A percentile compares a stretch with the other conserved stretches of the same genome.
Evolutionary conservation across 148 eudicot species (phyloP).

Genomic region (Amaranthus hypochondriacus): DNA sequence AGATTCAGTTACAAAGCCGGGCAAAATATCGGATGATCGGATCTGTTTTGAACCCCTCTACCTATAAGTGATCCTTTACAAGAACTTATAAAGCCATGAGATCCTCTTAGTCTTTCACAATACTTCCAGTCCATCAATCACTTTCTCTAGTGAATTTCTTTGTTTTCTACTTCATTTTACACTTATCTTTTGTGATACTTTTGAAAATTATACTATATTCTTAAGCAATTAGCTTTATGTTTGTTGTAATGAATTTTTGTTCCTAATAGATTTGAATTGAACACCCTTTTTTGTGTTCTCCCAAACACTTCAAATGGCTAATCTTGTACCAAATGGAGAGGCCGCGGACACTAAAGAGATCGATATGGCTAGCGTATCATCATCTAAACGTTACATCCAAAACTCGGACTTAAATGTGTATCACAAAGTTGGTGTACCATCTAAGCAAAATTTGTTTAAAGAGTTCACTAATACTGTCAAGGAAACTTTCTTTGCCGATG

Average conservation of each 20-base stretch:
- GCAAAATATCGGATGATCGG: too few species aligned
- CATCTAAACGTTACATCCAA: constrained; percentile 26
- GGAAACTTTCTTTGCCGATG: constrained; percentile 63
- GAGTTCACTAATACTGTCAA: constrained; percentile 43
- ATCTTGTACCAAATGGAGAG: constrained; percentile 22
- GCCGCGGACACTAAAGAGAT: constrained; percentile 34
- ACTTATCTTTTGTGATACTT: not conserved
- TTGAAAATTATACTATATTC: constrained; percentile 1
- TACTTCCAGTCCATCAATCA: constrained; percentile 6
- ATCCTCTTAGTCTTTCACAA: not conserved
- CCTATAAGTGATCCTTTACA: too few species aligned
- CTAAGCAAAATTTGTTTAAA: constrained; percentile 45
- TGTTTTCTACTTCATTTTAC: not conserved
- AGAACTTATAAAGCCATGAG: constrained; percentile 14
- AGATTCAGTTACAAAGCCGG: too few species aligned
- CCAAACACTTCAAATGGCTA: constrained; percentile 28
- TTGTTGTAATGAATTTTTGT: constrained; percentile 7
- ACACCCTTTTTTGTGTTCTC: not conserved
- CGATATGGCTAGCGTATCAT: constrained; percentile 32
- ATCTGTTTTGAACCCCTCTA: too few species aligned
- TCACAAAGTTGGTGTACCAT: constrained; percentile 56
- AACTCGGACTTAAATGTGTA: constrained; percentile 19
- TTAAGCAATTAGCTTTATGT: not conserved
- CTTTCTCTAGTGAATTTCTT: constrained; percentile 7
- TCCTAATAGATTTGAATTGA: constrained; percentile 8